Base-by-base conservation (phyloP, 768 basidiomycete genomes). In the Mycena haematopus region DNA sequence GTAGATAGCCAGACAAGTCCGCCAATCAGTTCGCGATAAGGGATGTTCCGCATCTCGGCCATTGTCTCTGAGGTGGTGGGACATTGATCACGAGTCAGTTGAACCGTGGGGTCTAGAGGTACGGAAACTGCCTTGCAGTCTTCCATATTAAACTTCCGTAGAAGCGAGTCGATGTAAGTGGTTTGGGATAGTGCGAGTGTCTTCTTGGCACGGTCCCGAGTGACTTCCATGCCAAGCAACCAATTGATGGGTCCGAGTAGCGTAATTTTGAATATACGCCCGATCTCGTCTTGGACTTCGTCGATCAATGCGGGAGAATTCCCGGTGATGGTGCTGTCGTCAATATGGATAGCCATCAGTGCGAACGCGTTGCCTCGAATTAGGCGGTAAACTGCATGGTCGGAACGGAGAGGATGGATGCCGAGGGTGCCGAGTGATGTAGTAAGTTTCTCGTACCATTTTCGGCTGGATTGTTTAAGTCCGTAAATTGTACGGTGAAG, bases 181-280 rank as follows among this genome's bases (percentile, higher is more conserved):
- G 61, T 52, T 50, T 80, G 77, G 6, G 66, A 72, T 4, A 76
- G 52, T 14, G 71, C 66, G 17, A 80, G 63, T 2, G 58, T 55
- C 4, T 68, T 53, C 6, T 60, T 42, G 19, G 63, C 31, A 0
- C 60, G 21, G 24, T 72, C 58, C 7, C 69, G 64, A 2, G 56
- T 50, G 14, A 81, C 61, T 31, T 75, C 65, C 21, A 79, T 69
- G 3, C 77, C 75, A 5, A 80, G 63, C 1, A 79, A 56, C 60
- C 69, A 73, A 17, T 36, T 64, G 0, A 74, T 68, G 21, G 65
- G 58, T 1, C 78, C 72, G 0, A 78, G 45, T 27, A 70, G 69
- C 0, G 72, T 75, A 4, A 78, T 71, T 7, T 79, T 67, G 42
- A 75, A 75, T n/a, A 70, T 59, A 0, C 25, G 38, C 8, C 56